phyloP scores from a whole-genome alignment of 352 stramenopile genomes.

The Elongisporangium prolatum region DNA sequence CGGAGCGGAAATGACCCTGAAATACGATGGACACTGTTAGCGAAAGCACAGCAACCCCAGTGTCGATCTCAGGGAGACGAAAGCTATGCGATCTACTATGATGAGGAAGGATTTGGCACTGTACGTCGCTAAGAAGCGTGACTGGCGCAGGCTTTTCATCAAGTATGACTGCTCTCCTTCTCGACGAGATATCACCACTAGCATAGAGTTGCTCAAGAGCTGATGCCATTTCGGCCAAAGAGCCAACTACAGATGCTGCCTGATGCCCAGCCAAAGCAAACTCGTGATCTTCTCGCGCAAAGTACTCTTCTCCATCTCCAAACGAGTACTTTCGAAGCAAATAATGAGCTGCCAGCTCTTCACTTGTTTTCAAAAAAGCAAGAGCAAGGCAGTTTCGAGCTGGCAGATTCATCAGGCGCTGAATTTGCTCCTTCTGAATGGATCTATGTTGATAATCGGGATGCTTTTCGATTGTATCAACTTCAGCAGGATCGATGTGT shows the following conservation, averaged over 20 bases:
- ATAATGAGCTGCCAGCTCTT: constrained; percentile 51
- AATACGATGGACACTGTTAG: constrained; percentile 64
- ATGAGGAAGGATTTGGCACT: constrained; percentile 56
- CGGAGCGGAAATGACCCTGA: constrained; percentile 65
- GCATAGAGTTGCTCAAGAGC: constrained; percentile 19
- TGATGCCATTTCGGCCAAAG: constrained; percentile 29
- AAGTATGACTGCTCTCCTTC: constrained; percentile 23
- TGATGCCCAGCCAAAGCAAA: constrained; percentile 20
- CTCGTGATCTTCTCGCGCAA: constrained; percentile 31
- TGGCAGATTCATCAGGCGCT: constrained; percentile 49
- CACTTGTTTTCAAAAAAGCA: constrained; percentile 56
- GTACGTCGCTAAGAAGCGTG: constrained; percentile 30
- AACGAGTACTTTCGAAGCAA: constrained; percentile 71
- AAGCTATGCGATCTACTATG: constrained; percentile 64
- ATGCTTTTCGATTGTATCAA: constrained; percentile 57
- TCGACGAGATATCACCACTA: constrained; percentile 9
- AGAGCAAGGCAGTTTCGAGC: constrained; percentile 62
- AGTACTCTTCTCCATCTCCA: constrained; percentile 60
- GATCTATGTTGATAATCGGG: constrained; percentile 42
- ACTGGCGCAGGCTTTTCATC: constrained; percentile 21
- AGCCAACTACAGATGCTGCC: background rate
- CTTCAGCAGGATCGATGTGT: constrained; percentile 31
- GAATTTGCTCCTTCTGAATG: constrained; percentile 38
- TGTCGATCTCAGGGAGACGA: constrained; percentile 24
- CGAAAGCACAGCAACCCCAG: constrained; percentile 36